These are phyloP conservation scores for Penicillium sp. DNA, from an alignment of 2,329 filamentous ascomycete species.

Conservation along the genomic window DNA sequence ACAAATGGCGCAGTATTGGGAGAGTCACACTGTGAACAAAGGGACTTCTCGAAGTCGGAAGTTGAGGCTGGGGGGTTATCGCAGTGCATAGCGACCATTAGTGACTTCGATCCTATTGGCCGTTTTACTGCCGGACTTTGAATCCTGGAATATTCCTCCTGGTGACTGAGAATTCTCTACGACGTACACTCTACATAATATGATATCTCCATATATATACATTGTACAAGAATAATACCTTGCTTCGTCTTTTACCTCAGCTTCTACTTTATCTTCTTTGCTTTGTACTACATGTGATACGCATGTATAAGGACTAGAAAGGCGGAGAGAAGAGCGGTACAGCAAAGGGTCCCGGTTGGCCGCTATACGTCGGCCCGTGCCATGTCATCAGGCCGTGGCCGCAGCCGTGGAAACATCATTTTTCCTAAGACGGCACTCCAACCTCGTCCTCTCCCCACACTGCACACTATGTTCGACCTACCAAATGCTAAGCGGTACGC, in stretches of 20 bases:
- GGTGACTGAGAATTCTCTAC: no score
- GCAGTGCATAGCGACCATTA: neutral
- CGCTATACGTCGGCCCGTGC: constrained; percentile 18
- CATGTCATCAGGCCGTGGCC: constrained; percentile 26
- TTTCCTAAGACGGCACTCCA: constrained; percentile 7
- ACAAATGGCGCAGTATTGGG: constrained; percentile 9
- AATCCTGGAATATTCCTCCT: no score
- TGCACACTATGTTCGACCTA: constrained; percentile 37
- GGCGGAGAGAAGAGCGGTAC: neutral
- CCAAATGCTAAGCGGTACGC: constrained; percentile 39
- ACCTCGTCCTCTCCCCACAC: neutral
- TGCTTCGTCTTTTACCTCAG: no score
- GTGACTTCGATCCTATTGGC: neutral
- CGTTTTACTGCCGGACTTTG: neutral
- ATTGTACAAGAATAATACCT: no score
- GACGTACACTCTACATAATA: no score
- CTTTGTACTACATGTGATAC: neutral
- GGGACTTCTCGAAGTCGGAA: neutral
- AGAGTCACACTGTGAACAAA: constrained; percentile 5
- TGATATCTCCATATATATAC: no score
- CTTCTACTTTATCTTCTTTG: no score
- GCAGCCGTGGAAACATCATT: constrained; percentile 16
- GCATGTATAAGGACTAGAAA: neutral
- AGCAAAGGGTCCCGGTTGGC: neutral
- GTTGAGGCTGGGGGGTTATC: constrained; percentile 15